Base-by-base conservation (phyloP, 371 early-diverging fungal species). In the Mortierella sp. region DNA sequence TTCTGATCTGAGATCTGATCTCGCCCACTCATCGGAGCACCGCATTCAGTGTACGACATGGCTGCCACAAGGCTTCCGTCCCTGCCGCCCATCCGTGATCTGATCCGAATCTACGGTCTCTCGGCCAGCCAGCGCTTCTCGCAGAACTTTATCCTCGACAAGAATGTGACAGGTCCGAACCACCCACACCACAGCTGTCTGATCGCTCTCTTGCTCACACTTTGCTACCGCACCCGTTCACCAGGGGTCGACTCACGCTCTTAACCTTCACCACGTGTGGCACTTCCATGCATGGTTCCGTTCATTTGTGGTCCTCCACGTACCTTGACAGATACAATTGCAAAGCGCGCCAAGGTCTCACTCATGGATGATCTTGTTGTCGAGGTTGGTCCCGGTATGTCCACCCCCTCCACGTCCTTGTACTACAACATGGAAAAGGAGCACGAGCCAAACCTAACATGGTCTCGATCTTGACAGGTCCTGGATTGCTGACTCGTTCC, bases 71-170 rank as follows among this genome's bases (percentile, higher is more conserved):
- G 78, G 60, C 74, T 88, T n/a, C 86, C 88, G 10, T 76, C 80
- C 34, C 83, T 94, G 53, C 93, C 93, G 31, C 81, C 89, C 13
- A 87, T 92, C 44, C 81, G 91, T 48, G 94, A 94, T 53, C 79
- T 92, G 24, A 86, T 92, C 49, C 90, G 88, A 40, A 80, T 93
- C 43, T 94, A 94, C 79, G 90, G 91, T 17, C 79, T 94, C 45
- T 82, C 86, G 6, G 94, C 95, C 13, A 83, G 86, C 65, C 86
- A 87, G 41, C 86, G 89, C 68, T 84, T 94, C 13, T 88, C 91
- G 54, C 95, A 94, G 67, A 94, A 94, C 77, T 94, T 94, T 70
- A 89, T 94, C 46, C 87, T 94, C 34, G 93, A 94, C 79, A 90
- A 89, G 64, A 93, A 93, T 64, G 82, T 94, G 21, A 94, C 94